Conservation (phyloP, 2,329 filamentous ascomycete genomes). For the Aspergillus tubingensis region DNA sequence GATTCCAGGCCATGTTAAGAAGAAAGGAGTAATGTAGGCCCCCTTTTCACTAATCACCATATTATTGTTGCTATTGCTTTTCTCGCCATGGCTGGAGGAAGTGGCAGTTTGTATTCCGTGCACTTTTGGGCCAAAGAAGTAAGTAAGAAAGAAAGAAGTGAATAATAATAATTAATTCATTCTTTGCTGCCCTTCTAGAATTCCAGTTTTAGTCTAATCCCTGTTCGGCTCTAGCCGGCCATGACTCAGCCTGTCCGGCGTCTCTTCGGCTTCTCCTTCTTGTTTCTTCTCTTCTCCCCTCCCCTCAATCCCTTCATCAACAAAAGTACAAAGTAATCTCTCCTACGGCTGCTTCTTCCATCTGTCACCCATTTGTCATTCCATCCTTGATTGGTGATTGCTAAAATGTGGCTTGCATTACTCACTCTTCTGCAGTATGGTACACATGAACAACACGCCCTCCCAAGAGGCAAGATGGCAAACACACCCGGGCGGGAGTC, state of each 20-base stretch:
- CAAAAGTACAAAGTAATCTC: neutral
- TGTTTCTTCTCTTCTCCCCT: neutral
- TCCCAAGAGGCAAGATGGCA: neutral
- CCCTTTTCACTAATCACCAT: conserved; percentile 9
- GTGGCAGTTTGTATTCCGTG: conserved; percentile 16
- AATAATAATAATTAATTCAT: too few relatives aligned
- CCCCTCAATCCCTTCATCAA: neutral
- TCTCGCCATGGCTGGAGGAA: conserved; percentile 9
- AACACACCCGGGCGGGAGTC: neutral
- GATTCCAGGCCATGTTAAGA: neutral
- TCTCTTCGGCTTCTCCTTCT: neutral
- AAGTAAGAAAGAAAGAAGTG: neutral
- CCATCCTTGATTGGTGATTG: neutral
- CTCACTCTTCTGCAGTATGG: neutral
- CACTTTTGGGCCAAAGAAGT: neutral
- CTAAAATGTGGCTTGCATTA: neutral
- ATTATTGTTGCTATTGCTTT: conserved; percentile 13
- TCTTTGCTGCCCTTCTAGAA: neutral
- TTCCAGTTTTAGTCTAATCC: neutral
- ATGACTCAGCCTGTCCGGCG: neutral
- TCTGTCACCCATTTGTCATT: neutral
- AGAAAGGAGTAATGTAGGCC: neutral
- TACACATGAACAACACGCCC: neutral
- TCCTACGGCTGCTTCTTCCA: neutral
- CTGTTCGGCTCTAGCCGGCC: neutral